Conservation (phyloP, 768 basidiomycete genomes). For the Suillus luteus region DNA sequence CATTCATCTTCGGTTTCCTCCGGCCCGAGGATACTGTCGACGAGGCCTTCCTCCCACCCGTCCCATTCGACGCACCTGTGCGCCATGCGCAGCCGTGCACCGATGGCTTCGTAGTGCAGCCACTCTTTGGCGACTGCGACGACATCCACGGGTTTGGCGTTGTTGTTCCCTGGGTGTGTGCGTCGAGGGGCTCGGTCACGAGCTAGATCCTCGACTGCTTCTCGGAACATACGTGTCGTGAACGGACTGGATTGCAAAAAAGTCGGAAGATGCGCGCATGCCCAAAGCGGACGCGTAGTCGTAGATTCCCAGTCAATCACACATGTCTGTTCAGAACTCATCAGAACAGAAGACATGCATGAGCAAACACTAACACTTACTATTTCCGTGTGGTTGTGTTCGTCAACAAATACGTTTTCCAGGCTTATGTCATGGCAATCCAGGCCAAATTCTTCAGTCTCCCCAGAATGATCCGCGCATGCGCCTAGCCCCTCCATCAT, state of each 20-base stretch:
- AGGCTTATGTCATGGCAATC: slow-evolving; percentile 87
- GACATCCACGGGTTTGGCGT: slow-evolving; percentile 31
- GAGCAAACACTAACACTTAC: slow-evolving; percentile 51
- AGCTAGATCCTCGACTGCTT: slow-evolving; percentile 55
- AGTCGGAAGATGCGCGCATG: slow-evolving; percentile 78
- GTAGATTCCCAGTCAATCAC: slow-evolving; percentile 93
- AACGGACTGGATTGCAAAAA: slow-evolving; percentile 81
- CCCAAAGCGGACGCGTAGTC: slow-evolving; percentile 85
- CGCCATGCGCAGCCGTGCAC: slow-evolving; percentile 68
- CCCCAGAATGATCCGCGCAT: slow-evolving; percentile 29
- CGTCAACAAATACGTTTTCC: slow-evolving; percentile 84
- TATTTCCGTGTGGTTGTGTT: slow-evolving; percentile 62
- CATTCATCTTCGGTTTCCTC: slow-evolving; percentile 74
- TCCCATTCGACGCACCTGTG: slow-evolving; percentile 88
- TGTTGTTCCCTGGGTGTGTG: slow-evolving; percentile 22
- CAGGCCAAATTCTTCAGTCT: slow-evolving; percentile 67
- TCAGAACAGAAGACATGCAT: slow-evolving; percentile 13
- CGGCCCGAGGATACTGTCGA: slow-evolving; percentile 72
- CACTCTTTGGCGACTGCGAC: slow-evolving; percentile 61
- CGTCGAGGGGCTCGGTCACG: slow-evolving; percentile 20
- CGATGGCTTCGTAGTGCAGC: slow-evolving; percentile 70
- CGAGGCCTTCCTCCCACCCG: slow-evolving; percentile 87
- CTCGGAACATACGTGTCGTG: slow-evolving; percentile 69
- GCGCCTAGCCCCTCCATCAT: slow-evolving; percentile 62
- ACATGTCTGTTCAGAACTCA: slow-evolving; percentile 56